Conservation (phyloP, 1,139 yeast genomes). For the Lodderomyces oxycetoniae region DNA sequence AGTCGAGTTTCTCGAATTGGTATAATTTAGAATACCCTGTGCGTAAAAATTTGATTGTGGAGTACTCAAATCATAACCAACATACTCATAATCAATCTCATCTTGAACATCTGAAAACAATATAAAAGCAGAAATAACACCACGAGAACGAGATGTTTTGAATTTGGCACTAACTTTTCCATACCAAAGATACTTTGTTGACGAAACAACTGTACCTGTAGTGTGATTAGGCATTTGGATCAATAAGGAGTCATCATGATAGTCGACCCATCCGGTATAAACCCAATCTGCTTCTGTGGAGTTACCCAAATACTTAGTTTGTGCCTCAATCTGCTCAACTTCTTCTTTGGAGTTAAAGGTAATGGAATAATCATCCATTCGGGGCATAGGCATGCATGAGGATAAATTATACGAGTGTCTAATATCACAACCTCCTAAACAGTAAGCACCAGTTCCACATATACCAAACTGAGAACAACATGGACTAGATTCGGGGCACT, state of each 20-base stretch:
- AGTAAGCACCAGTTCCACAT: constrained; percentile 80
- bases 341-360: constrained; percentile 32
- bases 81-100: constrained; percentile 84
- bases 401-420: constrained; percentile 54
- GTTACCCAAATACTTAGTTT: constrained; percentile 62
- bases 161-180: constrained; percentile 70
- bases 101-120: constrained; percentile 81
- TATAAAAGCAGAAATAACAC: constrained; percentile 86
- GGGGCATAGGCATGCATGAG: constrained; percentile 67
- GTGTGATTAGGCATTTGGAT: constrained; percentile 76
- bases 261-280: constrained; percentile 64
- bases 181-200: constrained; percentile 80
- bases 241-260: constrained; percentile 49
- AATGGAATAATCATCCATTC: constrained; percentile 31
- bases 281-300: constrained; percentile 65
- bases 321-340: constrained; percentile 23
- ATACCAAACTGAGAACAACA: constrained; percentile 81
- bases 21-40: constrained; percentile 67
- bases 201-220: constrained; percentile 79
- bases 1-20: constrained; percentile 48
- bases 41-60: constrained; percentile 78
- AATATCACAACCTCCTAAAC: constrained; percentile 82
- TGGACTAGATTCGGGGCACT: constrained; percentile 68
- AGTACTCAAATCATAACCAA: constrained; percentile 62
- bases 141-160: constrained; percentile 69